Conservation (phyloP, 1,139 yeast species). For the Hemisphaericaspora lyxosophila region DNA sequence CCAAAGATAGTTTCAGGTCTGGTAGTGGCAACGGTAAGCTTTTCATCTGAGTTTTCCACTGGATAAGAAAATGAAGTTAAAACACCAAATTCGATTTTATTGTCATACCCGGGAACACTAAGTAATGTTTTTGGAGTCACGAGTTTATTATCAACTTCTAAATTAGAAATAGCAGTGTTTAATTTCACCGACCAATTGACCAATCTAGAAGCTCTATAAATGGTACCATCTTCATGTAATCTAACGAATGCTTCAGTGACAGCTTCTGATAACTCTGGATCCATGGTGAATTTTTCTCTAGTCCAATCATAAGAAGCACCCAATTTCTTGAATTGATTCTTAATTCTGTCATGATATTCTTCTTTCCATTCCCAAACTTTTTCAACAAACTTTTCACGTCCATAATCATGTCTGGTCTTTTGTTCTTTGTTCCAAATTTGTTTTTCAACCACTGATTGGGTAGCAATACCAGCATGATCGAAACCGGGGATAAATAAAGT, state of each 20-base stretch:
- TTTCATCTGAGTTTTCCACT: constrained; percentile 86
- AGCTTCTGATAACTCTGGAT: constrained; percentile 73
- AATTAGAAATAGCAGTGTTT: constrained; percentile 91
- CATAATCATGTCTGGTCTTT: constrained; percentile 91
- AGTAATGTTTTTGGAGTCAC: constrained; percentile 78
- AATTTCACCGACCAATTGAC: constrained; percentile 96
- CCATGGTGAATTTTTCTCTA: constrained; percentile 90
- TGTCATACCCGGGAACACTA: constrained; percentile 86
- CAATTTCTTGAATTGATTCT: constrained; percentile 76
- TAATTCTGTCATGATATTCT: constrained; percentile 83
- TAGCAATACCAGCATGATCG: constrained; percentile 99
- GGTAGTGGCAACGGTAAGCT: constrained; percentile 89
- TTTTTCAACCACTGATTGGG: constrained; percentile 98
- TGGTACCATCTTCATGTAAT: constrained; percentile 91
- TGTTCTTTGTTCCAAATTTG: constrained; percentile 86
- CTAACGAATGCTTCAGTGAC: constrained; percentile 91
- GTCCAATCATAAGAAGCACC: constrained; percentile 98
- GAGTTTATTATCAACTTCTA: constrained; percentile 93
- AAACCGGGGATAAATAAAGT: constrained; percentile 93
- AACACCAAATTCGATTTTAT: constrained; percentile 93
- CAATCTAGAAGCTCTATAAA: constrained; percentile 89
- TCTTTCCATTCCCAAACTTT: constrained; percentile 99
- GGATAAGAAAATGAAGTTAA: constrained; percentile 91
- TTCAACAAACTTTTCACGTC: constrained; percentile 84
- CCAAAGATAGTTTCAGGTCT: constrained; percentile 99